Conservation (phyloP, 768 basidiomycete genomes). For the Auriscalpium orientale region DNA sequence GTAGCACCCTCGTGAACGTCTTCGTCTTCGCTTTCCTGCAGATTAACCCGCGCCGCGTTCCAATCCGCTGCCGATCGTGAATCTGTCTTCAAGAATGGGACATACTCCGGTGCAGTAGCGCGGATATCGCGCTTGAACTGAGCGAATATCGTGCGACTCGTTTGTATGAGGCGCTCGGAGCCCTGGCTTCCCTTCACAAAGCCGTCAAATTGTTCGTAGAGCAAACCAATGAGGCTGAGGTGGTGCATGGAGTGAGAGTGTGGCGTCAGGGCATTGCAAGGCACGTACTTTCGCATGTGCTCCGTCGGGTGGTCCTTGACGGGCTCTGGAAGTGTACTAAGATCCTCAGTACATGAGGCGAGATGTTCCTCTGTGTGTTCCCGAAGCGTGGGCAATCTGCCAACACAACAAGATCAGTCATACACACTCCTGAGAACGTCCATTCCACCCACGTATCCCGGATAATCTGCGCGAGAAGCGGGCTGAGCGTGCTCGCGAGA, state of each 20-base stretch:
- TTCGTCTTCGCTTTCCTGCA: background rate
- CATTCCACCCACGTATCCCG: slow-evolving; percentile 13
- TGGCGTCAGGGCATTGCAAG: no score
- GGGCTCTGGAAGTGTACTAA: slow-evolving; percentile 22
- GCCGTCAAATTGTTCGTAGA: slow-evolving; percentile 24
- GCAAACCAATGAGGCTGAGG: slow-evolving; percentile 23
- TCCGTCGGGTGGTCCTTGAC: slow-evolving; percentile 29
- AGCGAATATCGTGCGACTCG: slow-evolving; percentile 22
- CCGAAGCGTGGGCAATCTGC: slow-evolving; percentile 26
- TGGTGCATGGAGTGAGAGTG: no score
- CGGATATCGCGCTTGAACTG: slow-evolving; percentile 26
- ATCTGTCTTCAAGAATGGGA: slow-evolving; percentile 13
- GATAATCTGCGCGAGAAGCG: slow-evolving; percentile 30
- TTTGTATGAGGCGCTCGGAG: slow-evolving; percentile 23
- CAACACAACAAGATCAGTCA: no score
- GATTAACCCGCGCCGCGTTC: background rate
- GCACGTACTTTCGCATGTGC: slow-evolving; percentile 1
- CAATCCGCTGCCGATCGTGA: background rate
- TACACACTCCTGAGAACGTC: no score
- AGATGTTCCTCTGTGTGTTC: slow-evolving; percentile 20
- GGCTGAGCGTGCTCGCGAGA: slow-evolving; percentile 28
- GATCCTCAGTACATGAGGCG: slow-evolving; percentile 18
- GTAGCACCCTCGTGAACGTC: background rate
- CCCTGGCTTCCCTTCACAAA: slow-evolving; percentile 23
- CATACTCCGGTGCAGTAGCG: slow-evolving; percentile 29